Percentiles rank a stretch among this genome's conserved stretches.
These are phyloP conservation scores for Cicer cuneatum DNA, from an alignment of 306 rosid genomes.

Conservation along the genomic window DNA sequence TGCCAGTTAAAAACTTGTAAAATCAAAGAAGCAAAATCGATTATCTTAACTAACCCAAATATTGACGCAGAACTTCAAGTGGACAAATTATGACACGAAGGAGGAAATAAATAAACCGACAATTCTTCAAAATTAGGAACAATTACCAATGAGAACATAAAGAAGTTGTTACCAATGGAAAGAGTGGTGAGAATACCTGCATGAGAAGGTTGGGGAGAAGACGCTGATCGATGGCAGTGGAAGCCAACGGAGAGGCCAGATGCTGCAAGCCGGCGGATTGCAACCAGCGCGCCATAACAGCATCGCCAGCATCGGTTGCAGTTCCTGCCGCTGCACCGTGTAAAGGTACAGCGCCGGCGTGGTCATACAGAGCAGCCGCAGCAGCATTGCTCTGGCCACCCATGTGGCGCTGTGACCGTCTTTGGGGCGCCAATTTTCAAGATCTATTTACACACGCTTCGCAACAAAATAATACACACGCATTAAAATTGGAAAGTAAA, in stretches of 20 bases:
- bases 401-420: slow-evolving; percentile 99
- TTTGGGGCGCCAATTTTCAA: slow-evolving; percentile 99
- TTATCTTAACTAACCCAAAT: slow-evolving; percentile 25
- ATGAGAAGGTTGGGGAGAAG: slow-evolving; percentile 83
- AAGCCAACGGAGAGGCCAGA: slow-evolving; percentile 98
- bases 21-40: not conserved
- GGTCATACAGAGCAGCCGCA: slow-evolving; percentile 85
- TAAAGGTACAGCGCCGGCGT: slow-evolving; percentile 66
- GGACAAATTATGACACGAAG: not conserved
- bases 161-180: not conserved
- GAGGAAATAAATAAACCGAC: not conserved
- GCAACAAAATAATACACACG: slow-evolving; percentile 33
- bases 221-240: slow-evolving; percentile 73
- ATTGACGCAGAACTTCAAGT: not conserved
- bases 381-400: slow-evolving; percentile 99
- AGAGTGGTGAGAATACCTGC: slow-evolving; percentile 64
- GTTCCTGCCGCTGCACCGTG: slow-evolving; percentile 74
- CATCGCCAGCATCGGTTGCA: slow-evolving; percentile 84
- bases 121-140: not conserved
- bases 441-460: slow-evolving; percentile 74
- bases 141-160: not conserved
- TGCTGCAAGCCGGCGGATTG: slow-evolving; percentile 99
- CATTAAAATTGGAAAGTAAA: slow-evolving; percentile 6
- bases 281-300: slow-evolving; percentile 99
- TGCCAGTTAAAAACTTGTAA: slow-evolving; percentile 3